Percentiles rank a stretch among this genome's conserved stretches.
These are phyloP conservation scores for Leccinum obscurum DNA, from an alignment of 768 basidiomycete species.

Conservation along the genomic window DNA sequence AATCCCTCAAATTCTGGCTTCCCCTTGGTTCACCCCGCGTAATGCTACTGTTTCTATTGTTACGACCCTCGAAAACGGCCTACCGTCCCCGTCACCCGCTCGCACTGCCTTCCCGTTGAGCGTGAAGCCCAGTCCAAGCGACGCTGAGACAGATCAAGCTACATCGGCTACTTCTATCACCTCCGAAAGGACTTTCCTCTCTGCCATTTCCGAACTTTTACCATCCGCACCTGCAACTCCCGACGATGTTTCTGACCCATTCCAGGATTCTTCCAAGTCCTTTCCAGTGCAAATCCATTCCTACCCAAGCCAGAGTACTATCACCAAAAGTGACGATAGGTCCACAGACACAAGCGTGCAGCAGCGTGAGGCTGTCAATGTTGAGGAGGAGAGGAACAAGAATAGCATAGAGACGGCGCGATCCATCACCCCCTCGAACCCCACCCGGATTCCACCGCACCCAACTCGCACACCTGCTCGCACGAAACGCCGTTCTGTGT, in stretches of 20 bases:
- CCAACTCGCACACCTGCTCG: conserved; percentile 88
- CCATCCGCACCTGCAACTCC: conserved; percentile 60
- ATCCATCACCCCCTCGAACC: conserved; percentile 25
- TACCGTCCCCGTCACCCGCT: conserved; percentile 34
- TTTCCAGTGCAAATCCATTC: conserved; percentile 42
- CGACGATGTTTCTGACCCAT: conserved; percentile 50
- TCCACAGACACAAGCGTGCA: conserved; percentile 34
- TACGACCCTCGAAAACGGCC: conserved; percentile 14
- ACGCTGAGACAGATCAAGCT: conserved; percentile 31
- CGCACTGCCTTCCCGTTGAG: conserved; percentile 32
- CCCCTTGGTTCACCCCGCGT: conserved; percentile 75
- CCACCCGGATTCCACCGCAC: conserved; percentile 48
- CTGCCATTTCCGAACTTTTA: conserved; percentile 50
- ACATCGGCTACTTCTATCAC: conserved; percentile 44
- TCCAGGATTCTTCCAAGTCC: conserved; percentile 29
- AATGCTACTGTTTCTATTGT: conserved; percentile 4
- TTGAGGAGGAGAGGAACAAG: conserved; percentile 47
- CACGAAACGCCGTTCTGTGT: conserved; percentile 94
- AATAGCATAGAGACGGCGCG: conserved; percentile 4
- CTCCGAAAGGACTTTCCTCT: conserved; percentile 49
- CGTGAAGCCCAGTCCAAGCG: conserved; percentile 16
- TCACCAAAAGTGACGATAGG: conserved; percentile 42
- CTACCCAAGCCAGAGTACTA: conserved; percentile 58
- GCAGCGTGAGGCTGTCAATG: conserved; percentile 46
- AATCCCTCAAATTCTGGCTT: conserved; percentile 83